phyloP scores from a whole-genome alignment of 2,329 filamentous ascomycete species.

The Hypoxylon sp. region DNA sequence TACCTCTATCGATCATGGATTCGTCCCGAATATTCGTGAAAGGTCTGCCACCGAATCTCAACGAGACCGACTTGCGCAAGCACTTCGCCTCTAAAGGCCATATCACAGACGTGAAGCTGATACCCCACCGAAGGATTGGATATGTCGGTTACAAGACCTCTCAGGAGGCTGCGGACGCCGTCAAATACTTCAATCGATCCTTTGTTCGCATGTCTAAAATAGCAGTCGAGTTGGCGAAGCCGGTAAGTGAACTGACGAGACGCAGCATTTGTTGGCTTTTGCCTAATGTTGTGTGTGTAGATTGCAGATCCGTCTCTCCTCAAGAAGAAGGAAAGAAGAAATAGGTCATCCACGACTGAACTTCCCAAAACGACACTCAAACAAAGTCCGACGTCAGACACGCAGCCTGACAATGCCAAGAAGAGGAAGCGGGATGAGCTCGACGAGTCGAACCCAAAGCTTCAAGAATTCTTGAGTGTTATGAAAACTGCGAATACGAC shows the following conservation, averaged over 20 bases:
- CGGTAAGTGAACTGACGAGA: constrained; percentile 59
- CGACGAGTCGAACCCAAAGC: constrained; percentile 74
- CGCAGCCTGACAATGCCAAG: constrained; percentile 53
- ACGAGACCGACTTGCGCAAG: constrained; percentile 83
- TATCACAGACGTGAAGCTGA: constrained; percentile 91
- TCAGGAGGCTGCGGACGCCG: constrained; percentile 80
- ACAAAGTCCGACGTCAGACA: constrained; percentile 44
- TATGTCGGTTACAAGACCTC: constrained; percentile 92
- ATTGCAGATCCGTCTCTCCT: constrained; percentile 54
- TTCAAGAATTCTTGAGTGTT: constrained; percentile 84
- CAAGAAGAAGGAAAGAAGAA: constrained; percentile 35
- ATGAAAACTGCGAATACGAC: constrained; percentile 74
- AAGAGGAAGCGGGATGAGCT: constrained; percentile 73
- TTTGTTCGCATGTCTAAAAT: constrained; percentile 98
- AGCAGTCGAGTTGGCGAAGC: constrained; percentile 83
- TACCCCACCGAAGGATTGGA: constrained; percentile 88
- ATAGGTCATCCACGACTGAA: constrained; percentile 2
- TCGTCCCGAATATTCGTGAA: constrained; percentile 80
- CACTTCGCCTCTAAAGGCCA: constrained; percentile 81
- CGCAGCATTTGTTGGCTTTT: background rate
- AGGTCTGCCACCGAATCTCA: constrained; percentile 84
- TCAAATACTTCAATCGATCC: constrained; percentile 94
- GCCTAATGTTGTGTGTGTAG: constrained; percentile 30
- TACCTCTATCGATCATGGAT: constrained; percentile 48
- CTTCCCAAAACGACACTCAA: background rate